Percentiles rank a stretch among this genome's conserved stretches.
Evolutionary conservation across 306 rosid genomes (phyloP).

Genomic region (Dryas drummondii): DNA sequence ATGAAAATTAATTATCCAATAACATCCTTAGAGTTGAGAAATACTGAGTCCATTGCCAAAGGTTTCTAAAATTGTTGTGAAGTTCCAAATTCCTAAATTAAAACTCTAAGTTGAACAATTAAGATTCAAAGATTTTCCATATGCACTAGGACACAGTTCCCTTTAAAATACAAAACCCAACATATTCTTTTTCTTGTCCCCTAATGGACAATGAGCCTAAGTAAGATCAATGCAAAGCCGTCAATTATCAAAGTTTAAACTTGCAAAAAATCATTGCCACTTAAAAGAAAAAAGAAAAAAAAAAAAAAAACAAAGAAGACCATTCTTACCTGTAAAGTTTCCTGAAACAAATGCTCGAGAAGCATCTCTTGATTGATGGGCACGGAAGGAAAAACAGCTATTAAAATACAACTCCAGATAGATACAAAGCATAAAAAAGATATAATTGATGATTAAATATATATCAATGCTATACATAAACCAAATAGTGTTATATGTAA

Average conservation of each 20-base stretch:
- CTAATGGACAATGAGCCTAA: neutral
- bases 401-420: constrained; percentile 3
- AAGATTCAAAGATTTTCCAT: neutral
- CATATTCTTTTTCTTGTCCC: neutral
- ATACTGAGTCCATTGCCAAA: neutral
- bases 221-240: neutral
- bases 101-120: neutral
- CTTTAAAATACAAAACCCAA: neutral
- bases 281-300: neutral
- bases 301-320: neutral
- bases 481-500: neutral
- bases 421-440: neutral
- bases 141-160: neutral
- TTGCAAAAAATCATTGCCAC: neutral
- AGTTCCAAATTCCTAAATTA: neutral
- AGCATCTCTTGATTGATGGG: constrained; percentile 66
- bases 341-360: constrained; percentile 98
- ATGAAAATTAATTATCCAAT: neutral
- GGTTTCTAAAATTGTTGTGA: neutral
- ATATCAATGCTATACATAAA: neutral
- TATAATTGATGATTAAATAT: neutral
- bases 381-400: constrained; percentile 15
- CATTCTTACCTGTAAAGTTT: constrained; percentile 80
- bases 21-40: neutral
- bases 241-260: constrained; percentile 2